phyloP scores from a whole-genome alignment of 2,329 filamentous ascomycete species.

The Apiospora aurea region DNA sequence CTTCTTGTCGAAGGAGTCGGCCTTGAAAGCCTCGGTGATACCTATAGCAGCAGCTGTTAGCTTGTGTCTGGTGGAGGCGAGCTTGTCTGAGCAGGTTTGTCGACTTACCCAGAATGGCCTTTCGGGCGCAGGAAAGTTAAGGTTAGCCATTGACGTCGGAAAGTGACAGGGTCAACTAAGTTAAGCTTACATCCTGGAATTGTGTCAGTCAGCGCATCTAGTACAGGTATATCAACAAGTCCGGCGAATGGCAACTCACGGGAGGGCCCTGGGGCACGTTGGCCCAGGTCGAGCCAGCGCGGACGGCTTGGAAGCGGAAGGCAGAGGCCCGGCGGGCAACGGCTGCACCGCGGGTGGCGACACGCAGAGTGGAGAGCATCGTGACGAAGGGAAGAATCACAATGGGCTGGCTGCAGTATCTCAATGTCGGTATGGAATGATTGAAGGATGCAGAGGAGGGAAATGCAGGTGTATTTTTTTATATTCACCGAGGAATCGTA shows the following conservation, averaged over 20 bases:
- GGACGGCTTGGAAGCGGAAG: slow-evolving; percentile 51
- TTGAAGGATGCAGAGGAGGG: not conserved
- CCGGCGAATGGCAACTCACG: slow-evolving; percentile 63
- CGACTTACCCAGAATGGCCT: slow-evolving; percentile 79
- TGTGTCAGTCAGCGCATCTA: slow-evolving; percentile 20
- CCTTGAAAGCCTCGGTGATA: slow-evolving; percentile 99
- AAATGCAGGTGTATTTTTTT: slow-evolving; percentile 1
- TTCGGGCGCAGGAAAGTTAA: slow-evolving; percentile 34
- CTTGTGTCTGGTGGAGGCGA: slow-evolving; percentile 11
- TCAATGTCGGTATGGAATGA: slow-evolving; percentile 4
- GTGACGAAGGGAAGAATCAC: slow-evolving; percentile 34
- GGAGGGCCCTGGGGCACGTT: slow-evolving; percentile 93
- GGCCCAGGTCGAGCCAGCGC: slow-evolving; percentile 83
- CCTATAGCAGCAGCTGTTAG: slow-evolving; percentile 51
- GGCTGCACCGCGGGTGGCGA: slow-evolving; percentile 57
- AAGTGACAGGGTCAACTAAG: slow-evolving; percentile 17
- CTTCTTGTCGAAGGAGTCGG: slow-evolving; percentile 91
- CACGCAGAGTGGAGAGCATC: slow-evolving; percentile 62
- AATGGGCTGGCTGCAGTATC: too few species aligned
- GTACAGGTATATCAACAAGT: slow-evolving; percentile 30
- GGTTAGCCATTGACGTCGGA: slow-evolving; percentile 27
- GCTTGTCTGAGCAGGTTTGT: not conserved
- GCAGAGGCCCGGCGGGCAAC: slow-evolving; percentile 47
- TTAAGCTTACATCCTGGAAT: slow-evolving; percentile 34
- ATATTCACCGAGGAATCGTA: slow-evolving; percentile 11